Evolutionary conservation across 1,139 yeast species (phyloP).

Genomic region (Hansenula sp.): DNA sequence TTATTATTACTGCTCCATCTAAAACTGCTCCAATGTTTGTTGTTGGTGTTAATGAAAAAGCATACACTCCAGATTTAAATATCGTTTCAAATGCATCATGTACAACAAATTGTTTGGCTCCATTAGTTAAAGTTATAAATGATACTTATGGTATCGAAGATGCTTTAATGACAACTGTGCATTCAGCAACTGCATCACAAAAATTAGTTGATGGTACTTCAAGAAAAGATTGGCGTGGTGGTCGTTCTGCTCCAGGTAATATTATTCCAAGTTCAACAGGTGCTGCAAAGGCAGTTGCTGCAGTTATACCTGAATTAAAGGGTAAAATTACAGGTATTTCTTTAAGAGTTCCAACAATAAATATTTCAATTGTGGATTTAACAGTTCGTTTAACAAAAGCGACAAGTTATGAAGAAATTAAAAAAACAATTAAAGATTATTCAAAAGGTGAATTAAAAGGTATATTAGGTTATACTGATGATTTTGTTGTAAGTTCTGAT

Average conservation of each 20-base stretch:
- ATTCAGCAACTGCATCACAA: slow-evolving; percentile 86
- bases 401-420: slow-evolving; percentile 74
- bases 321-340: slow-evolving; percentile 91
- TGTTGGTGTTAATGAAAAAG: slow-evolving; percentile 76
- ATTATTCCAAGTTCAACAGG: slow-evolving; percentile 88
- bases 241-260: slow-evolving; percentile 90
- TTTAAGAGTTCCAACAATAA: slow-evolving; percentile 85
- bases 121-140: slow-evolving; percentile 79
- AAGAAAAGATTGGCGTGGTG: slow-evolving; percentile 95
- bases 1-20: slow-evolving; percentile 83
- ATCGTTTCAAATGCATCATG: slow-evolving; percentile 84
- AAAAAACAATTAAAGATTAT: slow-evolving; percentile 64
- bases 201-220: slow-evolving; percentile 93
- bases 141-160: slow-evolving; percentile 78
- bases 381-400: slow-evolving; percentile 66
- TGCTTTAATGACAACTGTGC: slow-evolving; percentile 89
- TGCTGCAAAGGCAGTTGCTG: slow-evolving; percentile 92
- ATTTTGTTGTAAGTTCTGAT: slow-evolving; percentile 81
- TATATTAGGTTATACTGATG: slow-evolving; percentile 78
- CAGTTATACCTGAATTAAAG: slow-evolving; percentile 79
- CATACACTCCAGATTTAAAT: slow-evolving; percentile 65
- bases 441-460: slow-evolving; percentile 72
- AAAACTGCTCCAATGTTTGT: slow-evolving; percentile 88
- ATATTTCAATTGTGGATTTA: slow-evolving; percentile 77
- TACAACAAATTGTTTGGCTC: slow-evolving; percentile 89